Evolutionary conservation across 345 rosid species (phyloP), one percentile per base, ranked within the genome.

Genomic region (Trapa bicornis): DNA sequence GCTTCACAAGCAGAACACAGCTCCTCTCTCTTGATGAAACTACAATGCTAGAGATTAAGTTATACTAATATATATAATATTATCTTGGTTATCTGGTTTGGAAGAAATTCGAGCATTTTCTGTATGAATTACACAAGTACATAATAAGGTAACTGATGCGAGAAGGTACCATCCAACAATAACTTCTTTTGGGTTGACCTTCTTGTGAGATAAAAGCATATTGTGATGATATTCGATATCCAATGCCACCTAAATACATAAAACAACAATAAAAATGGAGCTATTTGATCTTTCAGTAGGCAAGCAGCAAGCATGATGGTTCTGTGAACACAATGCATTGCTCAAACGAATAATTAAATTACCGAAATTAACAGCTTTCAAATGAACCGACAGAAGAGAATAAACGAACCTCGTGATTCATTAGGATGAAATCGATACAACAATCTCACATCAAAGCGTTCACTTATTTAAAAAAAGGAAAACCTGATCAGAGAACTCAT

Each of bases 161-260:
- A 5, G 64, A 63, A 38, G 39, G 16, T 87, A 91, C 99, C 99
- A 94, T 86, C 97, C 99, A 48, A 94, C 96, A 70, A 94, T 94
- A 39, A 80, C 85, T 81, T 94, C 97, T 79, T 91, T 92, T 0
- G 99, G 97, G 71, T 94, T 94, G 72, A 94, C 97, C 75, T 91
- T 94, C 22, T 80, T 83, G 70, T 89, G 97, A 29, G 97, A 87
- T 56, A 78, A 77, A 68, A 94, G 75, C 99, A 94, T 91, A 47
- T 88, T 94, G 75, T 87, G 91, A 70, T 94, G 99, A 78, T 91
- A 94, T 39, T 91, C 99, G 11, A 94, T 89, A 80, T 91, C 97
- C 81, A 94, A 78, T 16, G 97, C 97, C 75, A 91, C 97, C 99
- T 89, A 79, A 78, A 78, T 29, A 13, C 39, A 70, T 48, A 14